These are phyloP conservation scores for Rhodotorula babjevae DNA, from an alignment of 768 basidiomycete genomes.

Conservation along the genomic window DNA sequence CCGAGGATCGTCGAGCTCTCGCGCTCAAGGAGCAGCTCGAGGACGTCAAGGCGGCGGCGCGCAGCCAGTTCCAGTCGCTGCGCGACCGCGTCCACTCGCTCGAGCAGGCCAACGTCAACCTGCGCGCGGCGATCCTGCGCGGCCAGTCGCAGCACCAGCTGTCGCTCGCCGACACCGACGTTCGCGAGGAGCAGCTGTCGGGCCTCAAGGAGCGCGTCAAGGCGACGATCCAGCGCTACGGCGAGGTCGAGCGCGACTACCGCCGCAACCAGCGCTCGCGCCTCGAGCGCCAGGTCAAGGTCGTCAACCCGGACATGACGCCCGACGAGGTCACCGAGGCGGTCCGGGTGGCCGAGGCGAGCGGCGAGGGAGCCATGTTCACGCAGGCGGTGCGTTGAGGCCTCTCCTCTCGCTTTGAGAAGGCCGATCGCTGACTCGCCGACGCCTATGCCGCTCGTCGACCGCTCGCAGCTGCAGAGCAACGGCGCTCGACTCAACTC, in stretches of 20 bases:
- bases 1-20: slow-evolving; percentile 37
- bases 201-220: slow-evolving; percentile 50
- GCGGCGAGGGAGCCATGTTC: slow-evolving; percentile 24
- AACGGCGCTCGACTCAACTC: slow-evolving; percentile 63
- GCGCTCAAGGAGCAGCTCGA: slow-evolving; percentile 37
- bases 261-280: slow-evolving; percentile 49
- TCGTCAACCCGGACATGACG: slow-evolving; percentile 36
- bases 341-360: slow-evolving; percentile 23
- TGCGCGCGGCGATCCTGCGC: slow-evolving; percentile 42
- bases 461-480: slow-evolving; percentile 48
- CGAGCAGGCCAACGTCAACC: slow-evolving; percentile 48
- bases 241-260: slow-evolving; percentile 50
- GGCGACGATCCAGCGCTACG: slow-evolving; percentile 48
- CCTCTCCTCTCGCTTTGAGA: not conserved
- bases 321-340: slow-evolving; percentile 12
- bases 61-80: slow-evolving; percentile 44
- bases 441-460: no score
- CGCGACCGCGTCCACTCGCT: slow-evolving; percentile 46
- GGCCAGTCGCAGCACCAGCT: slow-evolving; percentile 29
- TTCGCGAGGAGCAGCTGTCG: slow-evolving; percentile 41
- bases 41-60: slow-evolving; percentile 13
- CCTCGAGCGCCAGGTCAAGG: slow-evolving; percentile 50
- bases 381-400: slow-evolving; percentile 31
- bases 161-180: slow-evolving; percentile 26
- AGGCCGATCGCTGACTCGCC: slow-evolving; percentile 55